A percentile compares a stretch with the other conserved stretches of the same genome.
phyloP scores from a whole-genome alignment of 1,284 basidiomycete genomes.

The Megacollybia platyphylla region DNA sequence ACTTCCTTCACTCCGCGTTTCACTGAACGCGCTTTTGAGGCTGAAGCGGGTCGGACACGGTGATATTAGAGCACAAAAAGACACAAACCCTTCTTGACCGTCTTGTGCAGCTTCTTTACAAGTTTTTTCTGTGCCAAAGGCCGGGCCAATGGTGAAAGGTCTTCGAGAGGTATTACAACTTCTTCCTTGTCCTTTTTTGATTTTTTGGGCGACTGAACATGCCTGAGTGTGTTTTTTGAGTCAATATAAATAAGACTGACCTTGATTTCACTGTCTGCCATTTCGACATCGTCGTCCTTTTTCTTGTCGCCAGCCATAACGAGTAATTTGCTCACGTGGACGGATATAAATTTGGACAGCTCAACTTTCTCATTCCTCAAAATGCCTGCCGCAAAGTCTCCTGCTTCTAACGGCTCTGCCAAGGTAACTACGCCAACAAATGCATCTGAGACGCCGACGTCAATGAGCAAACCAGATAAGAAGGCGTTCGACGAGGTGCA shows the following conservation, averaged over 20 bases:
- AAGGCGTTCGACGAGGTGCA: slow-evolving; percentile 73
- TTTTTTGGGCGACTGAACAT: slow-evolving; percentile 36
- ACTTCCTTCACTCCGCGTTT: slow-evolving; percentile 96
- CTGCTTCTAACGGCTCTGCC: slow-evolving; percentile 27
- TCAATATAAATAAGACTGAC: background rate
- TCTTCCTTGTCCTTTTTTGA: slow-evolving; percentile 50
- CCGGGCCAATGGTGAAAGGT: slow-evolving; percentile 82
- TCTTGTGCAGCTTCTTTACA: slow-evolving; percentile 85
- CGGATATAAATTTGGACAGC: background rate
- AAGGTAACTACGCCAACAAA: slow-evolving; percentile 22
- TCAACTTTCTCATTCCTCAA: background rate
- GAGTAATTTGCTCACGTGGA: background rate
- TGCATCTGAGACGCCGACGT: slow-evolving; percentile 35
- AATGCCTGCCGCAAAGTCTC: background rate
- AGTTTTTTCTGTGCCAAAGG: slow-evolving; percentile 89
- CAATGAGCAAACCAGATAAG: slow-evolving; percentile 71
- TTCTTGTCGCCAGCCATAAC: slow-evolving; percentile 6
- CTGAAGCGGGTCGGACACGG: slow-evolving; percentile 24
- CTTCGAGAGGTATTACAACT: slow-evolving; percentile 61
- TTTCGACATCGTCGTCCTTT: slow-evolving; percentile 8
- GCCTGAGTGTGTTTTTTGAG: background rate
- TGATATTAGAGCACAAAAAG: background rate
- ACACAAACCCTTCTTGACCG: slow-evolving; percentile 73
- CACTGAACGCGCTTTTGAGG: slow-evolving; percentile 84
- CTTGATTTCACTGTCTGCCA: slow-evolving; percentile 5